A percentile compares a stretch with the other conserved stretches of the same genome.
Evolutionary conservation across 2,329 filamentous ascomycete species (phyloP).

Genomic region (Pseudopithomyces maydicus): DNA sequence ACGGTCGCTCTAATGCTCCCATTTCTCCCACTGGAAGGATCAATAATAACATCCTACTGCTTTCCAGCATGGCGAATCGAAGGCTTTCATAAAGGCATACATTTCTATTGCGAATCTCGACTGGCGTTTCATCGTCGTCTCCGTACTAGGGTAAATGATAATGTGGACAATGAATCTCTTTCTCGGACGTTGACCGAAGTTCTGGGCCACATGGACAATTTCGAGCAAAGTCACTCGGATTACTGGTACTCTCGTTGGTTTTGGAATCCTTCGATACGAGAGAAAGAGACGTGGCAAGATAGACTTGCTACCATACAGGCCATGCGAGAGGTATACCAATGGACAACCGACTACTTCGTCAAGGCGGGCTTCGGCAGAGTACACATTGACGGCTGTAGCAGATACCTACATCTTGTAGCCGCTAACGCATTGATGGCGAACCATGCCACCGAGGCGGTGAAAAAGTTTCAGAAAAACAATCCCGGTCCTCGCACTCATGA

Average conservation of each 20-base stretch:
- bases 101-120: slow-evolving; percentile 6
- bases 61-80: slow-evolving; percentile 1
- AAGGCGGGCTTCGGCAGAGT: not conserved
- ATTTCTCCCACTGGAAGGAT: slow-evolving; percentile 8
- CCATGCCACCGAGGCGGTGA: not conserved
- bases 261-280: slow-evolving; percentile 2
- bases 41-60: not conserved
- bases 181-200: not conserved
- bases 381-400: not conserved
- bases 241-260: slow-evolving; percentile 5
- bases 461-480: not conserved
- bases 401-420: slow-evolving; percentile 7
- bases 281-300: not conserved
- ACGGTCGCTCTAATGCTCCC: slow-evolving; percentile 5
- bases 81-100: not conserved
- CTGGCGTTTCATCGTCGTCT: slow-evolving; percentile 4
- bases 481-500: not conserved
- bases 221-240: slow-evolving; percentile 1
- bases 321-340: slow-evolving; percentile 1
- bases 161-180: not conserved
- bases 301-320: not conserved
- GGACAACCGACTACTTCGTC: slow-evolving; percentile 7
- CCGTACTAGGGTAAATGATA: not conserved
- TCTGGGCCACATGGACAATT: not conserved
- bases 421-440: not conserved